Conservation (phyloP, 1,139 yeast species). For the Candida mesenterica region DNA sequence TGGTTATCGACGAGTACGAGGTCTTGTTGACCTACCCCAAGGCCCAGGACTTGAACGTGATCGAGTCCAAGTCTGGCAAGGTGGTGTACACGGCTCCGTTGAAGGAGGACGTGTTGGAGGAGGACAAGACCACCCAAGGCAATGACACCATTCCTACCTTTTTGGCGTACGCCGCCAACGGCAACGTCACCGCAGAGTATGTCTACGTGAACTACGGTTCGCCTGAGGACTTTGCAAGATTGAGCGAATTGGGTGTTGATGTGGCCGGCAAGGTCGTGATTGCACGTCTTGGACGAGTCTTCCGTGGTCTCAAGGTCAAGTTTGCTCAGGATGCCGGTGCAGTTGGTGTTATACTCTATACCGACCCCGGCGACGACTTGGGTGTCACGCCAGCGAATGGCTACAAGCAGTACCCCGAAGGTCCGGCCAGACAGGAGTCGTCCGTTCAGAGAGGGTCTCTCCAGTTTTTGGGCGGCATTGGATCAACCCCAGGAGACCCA, state of each 20-base stretch:
- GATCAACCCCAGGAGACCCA: slow-evolving; percentile 78
- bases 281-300: slow-evolving; percentile 41
- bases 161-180: slow-evolving; percentile 47
- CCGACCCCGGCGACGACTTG: slow-evolving; percentile 45
- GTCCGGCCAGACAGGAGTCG: slow-evolving; percentile 49
- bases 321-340: slow-evolving; percentile 50
- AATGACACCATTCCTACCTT: slow-evolving; percentile 46
- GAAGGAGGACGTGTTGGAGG: slow-evolving; percentile 66
- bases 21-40: slow-evolving; percentile 54
- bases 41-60: slow-evolving; percentile 44
- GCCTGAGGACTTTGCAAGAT: slow-evolving; percentile 33
- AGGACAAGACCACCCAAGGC: slow-evolving; percentile 64
- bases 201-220: slow-evolving; percentile 45
- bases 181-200: slow-evolving; percentile 45
- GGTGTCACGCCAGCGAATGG: slow-evolving; percentile 46
- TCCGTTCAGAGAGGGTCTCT: slow-evolving; percentile 68
- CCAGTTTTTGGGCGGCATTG: slow-evolving; percentile 64
- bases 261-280: slow-evolving; percentile 43
- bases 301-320: slow-evolving; percentile 46
- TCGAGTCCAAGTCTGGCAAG: slow-evolving; percentile 20
- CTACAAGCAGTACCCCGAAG: slow-evolving; percentile 41
- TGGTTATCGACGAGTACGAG: slow-evolving; percentile 54
- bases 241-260: slow-evolving; percentile 33
- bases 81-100: slow-evolving; percentile 61
- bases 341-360: slow-evolving; percentile 40